Base-by-base conservation (phyloP, 306 rosid genomes). In the Vigna angularis region DNA sequence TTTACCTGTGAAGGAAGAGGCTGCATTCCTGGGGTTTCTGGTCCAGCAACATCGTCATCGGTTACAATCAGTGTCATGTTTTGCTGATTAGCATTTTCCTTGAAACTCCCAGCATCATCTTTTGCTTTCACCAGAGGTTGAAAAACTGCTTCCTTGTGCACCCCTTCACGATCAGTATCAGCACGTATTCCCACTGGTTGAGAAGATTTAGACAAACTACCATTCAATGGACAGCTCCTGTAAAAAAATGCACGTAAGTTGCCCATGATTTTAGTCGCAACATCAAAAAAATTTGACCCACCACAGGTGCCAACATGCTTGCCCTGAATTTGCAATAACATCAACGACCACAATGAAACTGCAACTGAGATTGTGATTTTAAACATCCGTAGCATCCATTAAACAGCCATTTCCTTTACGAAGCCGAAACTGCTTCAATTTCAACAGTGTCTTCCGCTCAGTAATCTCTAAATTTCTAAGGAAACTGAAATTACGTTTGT, bases 21-120 rank as follows among this genome's bases (percentile, higher is more conserved):
- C 45, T 71, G 86, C 83, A 79, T 72, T 36, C 97, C 96, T 0
- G 97, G 98, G 45, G 98, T 95, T 83, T 92, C 98, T 2, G 93
- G 98, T 74, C 91, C 84, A 11, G 63, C 78, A 74, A 88, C 59
- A 28, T 87, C 87, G 12, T 70, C 85, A 0, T 86, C 87, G 72
- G 69, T 74, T 75, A 83, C 89, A 36, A 83, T 49, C 58, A 44
- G 59, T 45, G 78, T 12, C 20, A 44, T 61, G 38, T 11, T 75
- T 79, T 71, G 80, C 55, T 20, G 9, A 66, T 66, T 80, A 48
- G 65, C 48, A 57, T 75, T 84, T 79, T 59, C 78, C 72, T 59
- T 75, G 8, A 77, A 76, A 80, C 57, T 81, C 50, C 26, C 66
- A 82, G 15, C 59, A 62, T 78, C 71, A 16, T 62, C 79, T 44